Conservation (phyloP, 345 rosid genomes). For the Lenwebbia sp. region DNA sequence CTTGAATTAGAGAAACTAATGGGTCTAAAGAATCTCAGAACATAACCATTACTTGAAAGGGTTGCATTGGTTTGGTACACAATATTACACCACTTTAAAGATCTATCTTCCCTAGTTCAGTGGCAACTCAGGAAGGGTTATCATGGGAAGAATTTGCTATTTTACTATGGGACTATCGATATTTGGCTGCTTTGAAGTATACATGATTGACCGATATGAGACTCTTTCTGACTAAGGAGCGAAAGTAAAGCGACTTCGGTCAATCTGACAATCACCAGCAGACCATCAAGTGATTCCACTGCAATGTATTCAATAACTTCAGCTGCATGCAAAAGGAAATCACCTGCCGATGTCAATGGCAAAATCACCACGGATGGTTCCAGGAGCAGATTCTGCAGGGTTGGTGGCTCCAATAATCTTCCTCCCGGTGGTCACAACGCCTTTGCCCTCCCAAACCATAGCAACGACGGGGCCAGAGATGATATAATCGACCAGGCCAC, state of each 20-base stretch:
- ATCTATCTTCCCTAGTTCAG: not conserved
- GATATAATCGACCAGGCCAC: slow-evolving; percentile 83
- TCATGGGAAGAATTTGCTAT: not conserved
- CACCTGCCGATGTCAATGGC: slow-evolving; percentile 89
- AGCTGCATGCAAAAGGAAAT: not conserved
- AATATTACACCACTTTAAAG: not conserved
- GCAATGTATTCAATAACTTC: not conserved
- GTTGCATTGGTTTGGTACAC: not conserved
- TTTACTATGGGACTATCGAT: not conserved
- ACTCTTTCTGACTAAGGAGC: not conserved
- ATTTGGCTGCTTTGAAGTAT: not conserved
- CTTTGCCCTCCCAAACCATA: slow-evolving; percentile 96
- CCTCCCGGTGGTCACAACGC: slow-evolving; percentile 72
- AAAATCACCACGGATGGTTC: slow-evolving; percentile 92
- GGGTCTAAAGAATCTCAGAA: not conserved
- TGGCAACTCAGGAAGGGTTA: not conserved
- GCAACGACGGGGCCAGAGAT: slow-evolving; percentile 95
- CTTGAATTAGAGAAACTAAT: not conserved
- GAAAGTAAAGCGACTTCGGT: not conserved
- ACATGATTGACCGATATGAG: not conserved
- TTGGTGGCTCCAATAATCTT: slow-evolving; percentile 97
- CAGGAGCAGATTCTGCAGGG: slow-evolving; percentile 83
- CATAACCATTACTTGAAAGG: not conserved
- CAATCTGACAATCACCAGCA: not conserved
- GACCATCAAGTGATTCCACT: not conserved